These are phyloP conservation scores for Pseudoturritis turrita DNA, from an alignment of 345 rosid species.

Conservation along the genomic window DNA sequence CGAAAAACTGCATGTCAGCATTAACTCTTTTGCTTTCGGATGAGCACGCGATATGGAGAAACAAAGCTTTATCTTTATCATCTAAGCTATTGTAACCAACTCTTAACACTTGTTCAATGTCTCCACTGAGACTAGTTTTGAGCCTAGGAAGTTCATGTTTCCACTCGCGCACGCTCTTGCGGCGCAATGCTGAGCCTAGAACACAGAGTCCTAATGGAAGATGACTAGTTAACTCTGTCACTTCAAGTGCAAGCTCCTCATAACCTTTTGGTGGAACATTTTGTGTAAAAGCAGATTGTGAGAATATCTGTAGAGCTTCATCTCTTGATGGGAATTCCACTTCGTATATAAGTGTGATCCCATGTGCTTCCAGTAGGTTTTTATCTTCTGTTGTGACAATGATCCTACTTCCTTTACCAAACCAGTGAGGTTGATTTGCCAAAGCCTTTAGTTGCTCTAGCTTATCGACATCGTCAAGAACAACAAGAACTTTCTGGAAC, in stretches of 20 bases:
- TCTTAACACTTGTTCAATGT: background rate
- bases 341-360: background rate
- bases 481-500: background rate
- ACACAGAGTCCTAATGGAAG: conserved; percentile 14
- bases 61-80: background rate
- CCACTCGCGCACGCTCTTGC: background rate
- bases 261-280: background rate
- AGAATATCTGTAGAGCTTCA: background rate
- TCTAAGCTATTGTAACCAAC: background rate
- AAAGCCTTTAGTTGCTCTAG: conserved; percentile 1
- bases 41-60: conserved; percentile 7
- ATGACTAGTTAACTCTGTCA: background rate
- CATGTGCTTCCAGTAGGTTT: background rate
- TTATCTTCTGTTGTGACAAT: background rate
- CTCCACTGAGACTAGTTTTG: background rate
- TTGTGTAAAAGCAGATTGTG: background rate
- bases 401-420: conserved; percentile 7
- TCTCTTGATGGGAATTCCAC: background rate
- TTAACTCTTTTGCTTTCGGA: background rate
- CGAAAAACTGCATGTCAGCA: no score
- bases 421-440: background rate
- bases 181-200: conserved; percentile 1
- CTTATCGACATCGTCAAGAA: conserved; percentile 8
- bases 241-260: conserved; percentile 1
- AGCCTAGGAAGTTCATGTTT: background rate